Percentiles rank a stretch among this genome's conserved stretches.
Evolutionary conservation across 768 basidiomycete genomes (phyloP).

Genomic region (Boletus pseudo-olivaceus): DNA sequence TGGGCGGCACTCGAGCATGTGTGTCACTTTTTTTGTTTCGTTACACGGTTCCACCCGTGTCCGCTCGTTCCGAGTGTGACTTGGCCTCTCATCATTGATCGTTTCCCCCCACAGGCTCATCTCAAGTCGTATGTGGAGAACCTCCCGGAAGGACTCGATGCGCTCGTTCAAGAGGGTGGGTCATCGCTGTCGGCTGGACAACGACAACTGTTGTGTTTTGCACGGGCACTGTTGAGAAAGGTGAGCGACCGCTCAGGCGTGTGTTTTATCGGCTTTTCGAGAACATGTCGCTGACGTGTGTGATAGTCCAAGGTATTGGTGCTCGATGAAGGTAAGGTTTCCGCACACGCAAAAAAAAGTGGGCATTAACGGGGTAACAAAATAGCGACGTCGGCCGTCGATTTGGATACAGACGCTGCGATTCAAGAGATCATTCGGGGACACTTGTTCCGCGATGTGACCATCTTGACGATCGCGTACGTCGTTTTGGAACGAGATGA

Average conservation of each 20-base stretch:
- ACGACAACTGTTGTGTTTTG: slow-evolving; percentile 84
- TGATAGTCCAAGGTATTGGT: slow-evolving; percentile 78
- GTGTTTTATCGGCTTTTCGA: neutral
- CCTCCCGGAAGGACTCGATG: slow-evolving; percentile 68
- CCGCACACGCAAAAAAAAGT: neutral
- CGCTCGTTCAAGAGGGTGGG: slow-evolving; percentile 73
- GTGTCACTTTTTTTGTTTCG: neutral
- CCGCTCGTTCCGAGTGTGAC: too few relatives aligned
- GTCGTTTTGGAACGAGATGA: slow-evolving; percentile 20
- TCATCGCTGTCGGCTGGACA: slow-evolving; percentile 83
- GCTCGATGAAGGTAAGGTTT: slow-evolving; percentile 75
- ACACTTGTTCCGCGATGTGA: slow-evolving; percentile 69
- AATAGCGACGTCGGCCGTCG: slow-evolving; percentile 85
- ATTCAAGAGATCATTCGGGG: slow-evolving; percentile 88
- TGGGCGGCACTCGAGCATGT: slow-evolving; percentile 83
- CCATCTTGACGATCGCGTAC: slow-evolving; percentile 85
- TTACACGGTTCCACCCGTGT: too few relatives aligned
- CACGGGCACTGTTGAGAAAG: slow-evolving; percentile 77
- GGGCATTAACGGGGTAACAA: neutral
- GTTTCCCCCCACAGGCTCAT: slow-evolving; percentile 44
- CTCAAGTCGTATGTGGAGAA: slow-evolving; percentile 66
- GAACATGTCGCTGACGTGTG: neutral
- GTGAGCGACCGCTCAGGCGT: slow-evolving; percentile 28
- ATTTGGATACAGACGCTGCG: slow-evolving; percentile 83
- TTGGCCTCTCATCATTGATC: too few relatives aligned